Percentiles rank a stretch among this genome's conserved stretches.
Conservation (phyloP, 805 yeast genomes). For the Lipomyces yamanashiensis region DNA sequence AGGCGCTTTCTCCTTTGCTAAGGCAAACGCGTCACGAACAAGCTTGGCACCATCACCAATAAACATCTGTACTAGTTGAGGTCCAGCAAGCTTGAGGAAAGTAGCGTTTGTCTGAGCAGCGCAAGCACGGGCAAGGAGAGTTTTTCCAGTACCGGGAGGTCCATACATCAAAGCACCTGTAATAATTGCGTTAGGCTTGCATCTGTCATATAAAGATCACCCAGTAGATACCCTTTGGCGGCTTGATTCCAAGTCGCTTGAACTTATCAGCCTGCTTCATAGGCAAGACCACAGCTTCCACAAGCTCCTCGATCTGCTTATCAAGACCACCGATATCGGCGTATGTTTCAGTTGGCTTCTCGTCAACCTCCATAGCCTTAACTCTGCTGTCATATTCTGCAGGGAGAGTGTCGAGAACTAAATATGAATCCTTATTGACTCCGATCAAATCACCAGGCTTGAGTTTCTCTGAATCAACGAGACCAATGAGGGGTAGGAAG, state of each 20-base stretch:
- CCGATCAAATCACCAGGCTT: conserved; percentile 99
- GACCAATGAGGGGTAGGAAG: conserved; percentile 91
- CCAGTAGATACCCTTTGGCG: conserved; percentile 76
- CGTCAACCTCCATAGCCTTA: conserved; percentile 99
- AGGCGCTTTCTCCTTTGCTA: conserved; percentile 98
- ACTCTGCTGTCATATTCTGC: conserved; percentile 97
- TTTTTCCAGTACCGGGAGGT: conserved; percentile 99
- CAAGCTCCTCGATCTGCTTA: conserved; percentile 96
- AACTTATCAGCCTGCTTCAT: conserved; percentile 98
- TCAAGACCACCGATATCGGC: conserved; percentile 98
- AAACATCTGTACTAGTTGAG: conserved; percentile 97
- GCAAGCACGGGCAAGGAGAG: conserved; percentile 95
- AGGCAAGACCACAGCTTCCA: conserved; percentile 97
- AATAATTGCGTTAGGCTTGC: neutral
- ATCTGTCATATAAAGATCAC: neutral
- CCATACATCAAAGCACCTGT: conserved; percentile 88
- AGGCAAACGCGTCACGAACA: conserved; percentile 95
- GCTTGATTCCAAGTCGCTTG: conserved; percentile 89
- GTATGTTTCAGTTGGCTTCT: conserved; percentile 96
- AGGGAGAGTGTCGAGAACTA: conserved; percentile 91
- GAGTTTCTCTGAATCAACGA: conserved; percentile 87
- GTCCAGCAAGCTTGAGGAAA: conserved; percentile 93
- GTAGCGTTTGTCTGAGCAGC: conserved; percentile 99
- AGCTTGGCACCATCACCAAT: conserved; percentile 99
- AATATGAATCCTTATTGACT: conserved; percentile 94